These are phyloP conservation scores for Suillus luteus DNA, from an alignment of 768 basidiomycete species.

Conservation along the genomic window DNA sequence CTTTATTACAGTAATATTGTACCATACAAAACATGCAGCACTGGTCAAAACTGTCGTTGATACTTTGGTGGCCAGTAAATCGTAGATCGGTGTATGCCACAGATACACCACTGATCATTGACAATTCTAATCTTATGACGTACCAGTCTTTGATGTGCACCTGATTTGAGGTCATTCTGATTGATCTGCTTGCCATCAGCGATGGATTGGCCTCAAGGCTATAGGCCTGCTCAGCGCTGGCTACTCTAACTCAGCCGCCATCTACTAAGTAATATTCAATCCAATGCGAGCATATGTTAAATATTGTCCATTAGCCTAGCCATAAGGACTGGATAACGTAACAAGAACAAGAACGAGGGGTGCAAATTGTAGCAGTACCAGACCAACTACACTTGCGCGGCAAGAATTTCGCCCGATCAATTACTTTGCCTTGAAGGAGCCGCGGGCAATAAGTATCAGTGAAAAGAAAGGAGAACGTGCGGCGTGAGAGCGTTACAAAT, in stretches of 20 bases:
- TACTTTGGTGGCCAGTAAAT: too few relatives aligned
- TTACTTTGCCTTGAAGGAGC: not conserved
- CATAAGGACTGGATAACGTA: not conserved
- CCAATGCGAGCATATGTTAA: not conserved
- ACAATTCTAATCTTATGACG: too few relatives aligned
- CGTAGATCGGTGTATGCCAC: too few relatives aligned
- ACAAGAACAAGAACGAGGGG: conserved; percentile 1
- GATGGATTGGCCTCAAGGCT: too few relatives aligned
- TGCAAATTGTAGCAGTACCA: not conserved
- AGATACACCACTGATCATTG: too few relatives aligned
- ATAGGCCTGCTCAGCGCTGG: too few relatives aligned
- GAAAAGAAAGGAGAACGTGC: not conserved
- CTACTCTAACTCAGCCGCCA: not conserved
- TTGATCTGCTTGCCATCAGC: too few relatives aligned
- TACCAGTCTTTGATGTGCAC: too few relatives aligned
- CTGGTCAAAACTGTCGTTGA: too few relatives aligned
- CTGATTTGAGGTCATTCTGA: too few relatives aligned
- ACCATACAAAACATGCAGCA: too few relatives aligned
- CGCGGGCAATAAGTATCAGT: not conserved
- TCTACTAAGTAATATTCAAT: not conserved
- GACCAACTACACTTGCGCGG: not conserved
- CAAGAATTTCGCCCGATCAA: not conserved
- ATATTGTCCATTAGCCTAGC: not conserved
- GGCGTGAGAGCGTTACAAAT: not conserved
- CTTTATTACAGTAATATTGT: too few relatives aligned